phyloP scores from a whole-genome alignment of 257 asterid genomes.

The Salvia rosmarinus region DNA sequence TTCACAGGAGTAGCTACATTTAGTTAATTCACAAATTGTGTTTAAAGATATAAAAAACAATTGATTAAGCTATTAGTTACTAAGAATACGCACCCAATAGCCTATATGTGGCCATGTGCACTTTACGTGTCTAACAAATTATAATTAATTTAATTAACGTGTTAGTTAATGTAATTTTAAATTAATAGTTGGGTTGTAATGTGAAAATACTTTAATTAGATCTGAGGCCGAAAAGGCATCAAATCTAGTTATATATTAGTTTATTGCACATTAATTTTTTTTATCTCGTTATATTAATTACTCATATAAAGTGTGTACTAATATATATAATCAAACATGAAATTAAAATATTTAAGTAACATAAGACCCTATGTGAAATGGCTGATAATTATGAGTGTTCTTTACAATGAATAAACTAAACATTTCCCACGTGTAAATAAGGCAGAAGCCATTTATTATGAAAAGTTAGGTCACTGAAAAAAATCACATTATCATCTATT shows the following conservation, averaged over 20 bases:
- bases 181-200: slow-evolving; percentile 19
- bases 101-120: slow-evolving; percentile 38
- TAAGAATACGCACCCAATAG: slow-evolving; percentile 17
- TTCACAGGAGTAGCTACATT: not conserved
- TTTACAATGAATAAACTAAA: too few species aligned
- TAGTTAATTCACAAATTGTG: slow-evolving; percentile 15
- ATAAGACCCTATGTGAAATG: too few species aligned
- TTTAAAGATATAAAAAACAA: slow-evolving; percentile 8
- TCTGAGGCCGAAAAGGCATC: slow-evolving; percentile 29
- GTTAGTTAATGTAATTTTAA: not conserved
- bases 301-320: not conserved
- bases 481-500: too few species aligned
- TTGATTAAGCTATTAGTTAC: slow-evolving; percentile 14
- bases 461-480: too few species aligned
- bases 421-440: too few species aligned
- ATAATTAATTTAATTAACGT: not conserved
- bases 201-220: slow-evolving; percentile 19
- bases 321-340: too few species aligned
- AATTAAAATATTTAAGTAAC: too few species aligned
- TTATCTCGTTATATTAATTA: not conserved
- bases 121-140: slow-evolving; percentile 10
- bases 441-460: too few species aligned
- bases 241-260: not conserved
- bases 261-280: not conserved
- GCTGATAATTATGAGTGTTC: too few species aligned